phyloP scores from a whole-genome alignment of 257 asterid genomes.

The Petunia axillaris region DNA sequence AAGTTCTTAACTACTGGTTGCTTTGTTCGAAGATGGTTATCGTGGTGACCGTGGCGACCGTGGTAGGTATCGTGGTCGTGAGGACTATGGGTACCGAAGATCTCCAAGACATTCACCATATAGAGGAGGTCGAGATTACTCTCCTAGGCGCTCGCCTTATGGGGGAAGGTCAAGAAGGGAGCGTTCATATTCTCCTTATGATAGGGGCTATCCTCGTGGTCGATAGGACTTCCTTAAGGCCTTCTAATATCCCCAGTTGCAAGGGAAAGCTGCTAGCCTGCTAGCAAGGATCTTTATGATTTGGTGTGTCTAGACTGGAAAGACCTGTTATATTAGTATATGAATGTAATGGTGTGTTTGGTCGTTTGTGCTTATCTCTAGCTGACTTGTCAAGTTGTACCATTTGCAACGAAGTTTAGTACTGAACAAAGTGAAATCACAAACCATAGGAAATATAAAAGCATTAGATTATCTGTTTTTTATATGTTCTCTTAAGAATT shows the following conservation, averaged over 20 bases:
- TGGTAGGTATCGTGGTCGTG: constrained; percentile 77
- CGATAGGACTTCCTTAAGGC: constrained; percentile 1
- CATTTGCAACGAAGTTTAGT: constrained; percentile 5
- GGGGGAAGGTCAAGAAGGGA: constrained; percentile 47
- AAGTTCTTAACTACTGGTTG: constrained; percentile 26
- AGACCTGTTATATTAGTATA: neutral
- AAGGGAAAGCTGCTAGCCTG: neutral
- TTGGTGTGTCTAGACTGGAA: constrained; percentile 15
- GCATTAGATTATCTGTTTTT: too few relatives aligned
- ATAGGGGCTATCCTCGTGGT: constrained; percentile 32
- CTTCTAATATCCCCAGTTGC: neutral
- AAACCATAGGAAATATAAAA: neutral
- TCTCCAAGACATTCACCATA: constrained; percentile 67
- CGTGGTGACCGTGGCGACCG: constrained; percentile 57
- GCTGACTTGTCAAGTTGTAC: neutral
- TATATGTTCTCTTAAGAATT: too few relatives aligned
- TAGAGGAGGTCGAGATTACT: constrained; percentile 35
- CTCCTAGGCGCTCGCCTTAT: constrained; percentile 45
- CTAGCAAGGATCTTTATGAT: neutral
- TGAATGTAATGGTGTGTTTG: constrained; percentile 2
- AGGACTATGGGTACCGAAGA: constrained; percentile 80
- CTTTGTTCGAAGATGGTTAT: constrained; percentile 42
- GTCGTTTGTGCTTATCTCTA: neutral
- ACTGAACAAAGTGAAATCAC: neutral
- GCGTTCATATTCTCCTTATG: constrained; percentile 36